Evolutionary conservation across 306 rosid species (phyloP).

Genomic region (barrel medic (Medicago truncatula)): MtrunA17r5.0-ANR NC_053043.1:41329501-41330000

Average conservation of each 20-base stretch:
- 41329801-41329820: not conserved
- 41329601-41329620: too few species aligned
- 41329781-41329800: too few species aligned
- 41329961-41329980: slow-evolving; percentile 68
- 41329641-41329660: not conserved
- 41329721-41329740: not conserved
- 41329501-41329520: too few species aligned
- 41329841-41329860: slow-evolving; percentile 88
- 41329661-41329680: not conserved
- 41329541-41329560: too few species aligned
- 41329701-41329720: not conserved
- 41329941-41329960: slow-evolving; percentile 81
- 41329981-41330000: slow-evolving; percentile 38
- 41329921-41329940: slow-evolving; percentile 87
- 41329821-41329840: slow-evolving; percentile 47
- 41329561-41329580: too few species aligned
- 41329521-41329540: too few species aligned
- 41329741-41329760: not conserved
- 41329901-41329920: slow-evolving; percentile 74
- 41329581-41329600: too few species aligned
- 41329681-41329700: not conserved
- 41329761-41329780: not conserved
- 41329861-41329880: slow-evolving; percentile 71
- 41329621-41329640: not conserved
- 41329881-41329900: slow-evolving; percentile 72